These are phyloP conservation scores for Xylariaceae sp. DNA, from an alignment of 2,329 filamentous ascomycete species.

Conservation along the genomic window DNA sequence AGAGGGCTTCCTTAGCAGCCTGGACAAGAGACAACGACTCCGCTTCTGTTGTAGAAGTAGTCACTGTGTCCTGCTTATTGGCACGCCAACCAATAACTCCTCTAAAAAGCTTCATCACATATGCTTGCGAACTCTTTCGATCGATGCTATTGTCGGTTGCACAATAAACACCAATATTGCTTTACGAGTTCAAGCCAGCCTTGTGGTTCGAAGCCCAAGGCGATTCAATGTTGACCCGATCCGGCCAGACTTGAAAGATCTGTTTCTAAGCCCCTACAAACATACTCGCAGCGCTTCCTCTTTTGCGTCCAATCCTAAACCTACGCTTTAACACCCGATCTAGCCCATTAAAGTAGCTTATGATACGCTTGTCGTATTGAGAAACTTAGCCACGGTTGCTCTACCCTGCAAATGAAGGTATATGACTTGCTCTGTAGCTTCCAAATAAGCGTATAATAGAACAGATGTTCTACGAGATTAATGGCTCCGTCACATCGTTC, in stretches of 20 bases:
- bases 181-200: too few species aligned
- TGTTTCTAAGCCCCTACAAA: background rate
- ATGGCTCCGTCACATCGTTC: background rate
- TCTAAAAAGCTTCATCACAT: background rate
- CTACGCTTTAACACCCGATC: background rate
- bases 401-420: background rate
- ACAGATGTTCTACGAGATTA: too few species aligned
- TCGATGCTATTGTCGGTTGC: background rate
- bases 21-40: background rate
- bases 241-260: too few species aligned
- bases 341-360: background rate
- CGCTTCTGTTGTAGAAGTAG: background rate
- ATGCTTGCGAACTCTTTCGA: background rate
- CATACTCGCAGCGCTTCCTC: conserved; percentile 4
- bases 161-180: too few species aligned
- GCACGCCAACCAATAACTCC: background rate
- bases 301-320: background rate
- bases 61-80: background rate
- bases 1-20: background rate
- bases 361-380: background rate
- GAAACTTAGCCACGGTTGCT: background rate
- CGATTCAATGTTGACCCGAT: too few species aligned
- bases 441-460: background rate
- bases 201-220: too few species aligned
- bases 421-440: background rate